phyloP scores from a whole-genome alignment of 331 rosid genomes.

The Acacia concinna region DNA sequence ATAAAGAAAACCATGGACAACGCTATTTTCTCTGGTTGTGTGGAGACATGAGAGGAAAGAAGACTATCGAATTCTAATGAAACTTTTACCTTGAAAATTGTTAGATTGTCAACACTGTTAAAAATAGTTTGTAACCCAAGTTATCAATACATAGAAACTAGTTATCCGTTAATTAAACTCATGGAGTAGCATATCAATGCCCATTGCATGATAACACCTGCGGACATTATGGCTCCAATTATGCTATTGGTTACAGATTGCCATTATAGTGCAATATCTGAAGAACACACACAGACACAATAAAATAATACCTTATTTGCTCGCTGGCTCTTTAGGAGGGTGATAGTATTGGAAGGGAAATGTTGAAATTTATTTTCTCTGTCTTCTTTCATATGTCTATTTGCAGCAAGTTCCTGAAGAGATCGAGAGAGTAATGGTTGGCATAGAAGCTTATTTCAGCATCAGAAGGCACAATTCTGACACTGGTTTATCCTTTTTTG shows the following conservation, averaged over 20 bases:
- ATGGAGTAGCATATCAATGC: background rate
- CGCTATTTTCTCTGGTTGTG: background rate
- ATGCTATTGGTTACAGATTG: background rate
- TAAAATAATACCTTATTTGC: background rate
- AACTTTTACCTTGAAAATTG: background rate
- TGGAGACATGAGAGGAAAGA: background rate
- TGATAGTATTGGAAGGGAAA: background rate
- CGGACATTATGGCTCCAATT: background rate
- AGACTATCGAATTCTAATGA: background rate
- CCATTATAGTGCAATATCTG: background rate
- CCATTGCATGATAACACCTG: background rate
- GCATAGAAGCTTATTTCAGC: slow-evolving; percentile 93
- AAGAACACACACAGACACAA: background rate
- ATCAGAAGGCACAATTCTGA: slow-evolving; percentile 75
- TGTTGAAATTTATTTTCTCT: background rate
- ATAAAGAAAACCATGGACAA: background rate
- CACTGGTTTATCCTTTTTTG: slow-evolving; percentile 78
- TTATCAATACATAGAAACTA: background rate
- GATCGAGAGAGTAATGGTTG: slow-evolving; percentile 91
- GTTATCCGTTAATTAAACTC: background rate
- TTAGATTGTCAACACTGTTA: background rate
- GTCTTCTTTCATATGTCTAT: background rate
- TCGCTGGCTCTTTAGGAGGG: background rate
- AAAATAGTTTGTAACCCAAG: background rate
- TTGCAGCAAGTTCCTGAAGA: slow-evolving; percentile 98